Evolutionary conservation across 2,329 filamentous ascomycete genomes (phyloP), one percentile per base, ranked within the genome.

Genomic region (Thelonectria olida): DNA sequence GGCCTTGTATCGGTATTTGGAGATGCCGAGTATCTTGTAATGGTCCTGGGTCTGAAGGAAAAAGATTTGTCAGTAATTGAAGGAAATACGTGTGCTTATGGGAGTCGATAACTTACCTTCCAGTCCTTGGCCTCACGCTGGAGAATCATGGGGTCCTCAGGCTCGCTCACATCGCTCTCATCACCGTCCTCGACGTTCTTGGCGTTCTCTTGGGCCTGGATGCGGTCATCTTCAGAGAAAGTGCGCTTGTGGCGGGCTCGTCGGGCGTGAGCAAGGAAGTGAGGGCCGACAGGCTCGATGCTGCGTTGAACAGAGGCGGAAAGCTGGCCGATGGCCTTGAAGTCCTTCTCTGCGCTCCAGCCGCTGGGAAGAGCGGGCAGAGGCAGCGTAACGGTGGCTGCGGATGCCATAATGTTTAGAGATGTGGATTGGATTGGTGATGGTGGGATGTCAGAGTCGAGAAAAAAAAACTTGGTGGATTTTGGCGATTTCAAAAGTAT

Each of bases 211-310:
- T 96, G 92, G 49, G 96, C 96, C 83, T 97, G 93, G 76, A 99
- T 96, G 69, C 94, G 92, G 79, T 99, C 96, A 81, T 99, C 96
- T 82, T 99, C 95, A 74, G 92, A 97, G 82, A 99, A 99, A 52
- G 96, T 99, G 75, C 96, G 93, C 84, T 97, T 93, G 82, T 98
- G 94, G 67, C 94, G 91, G 81, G 93, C 92, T 80, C 96, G 92
- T 76, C 96, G 94, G 73, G 96, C 96, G 80, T 98, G 94, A 70
- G 96, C 96, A 68, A 99, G 90, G 85, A 97, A 99, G 84, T 97
- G 93, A 80, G 96, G 95, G 71, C 96, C 96, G 70, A 98, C 92
- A 55, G 96, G 94, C 84, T 98, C 96, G 73, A 99, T 90, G 76
- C 91, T 95, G 76, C 96, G 90, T 82, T 94, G 90, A 51, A 89